phyloP scores from a whole-genome alignment of 306 rosid genomes.

The Dryas alaskensis region DNA sequence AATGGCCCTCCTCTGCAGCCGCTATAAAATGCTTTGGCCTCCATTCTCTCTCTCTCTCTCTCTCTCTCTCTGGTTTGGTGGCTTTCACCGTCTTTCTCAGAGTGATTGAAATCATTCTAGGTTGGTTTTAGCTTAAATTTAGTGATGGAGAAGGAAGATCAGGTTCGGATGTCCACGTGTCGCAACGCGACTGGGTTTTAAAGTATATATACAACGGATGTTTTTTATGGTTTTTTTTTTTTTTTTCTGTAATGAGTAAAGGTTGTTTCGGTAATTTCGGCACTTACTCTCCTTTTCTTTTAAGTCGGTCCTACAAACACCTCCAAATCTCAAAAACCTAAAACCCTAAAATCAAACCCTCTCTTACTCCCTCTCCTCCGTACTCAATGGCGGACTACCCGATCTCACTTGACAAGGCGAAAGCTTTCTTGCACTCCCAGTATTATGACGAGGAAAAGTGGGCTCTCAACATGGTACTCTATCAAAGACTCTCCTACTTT shows the following conservation, averaged over 20 bases:
- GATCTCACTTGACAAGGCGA: conserved; percentile 53
- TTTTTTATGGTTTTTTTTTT: not conserved
- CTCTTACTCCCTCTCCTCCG: not conserved
- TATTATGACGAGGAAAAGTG: conserved; percentile 69
- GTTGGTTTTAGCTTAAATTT: conserved; percentile 17
- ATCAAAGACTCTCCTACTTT: not conserved
- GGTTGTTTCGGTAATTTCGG: conserved; percentile 15
- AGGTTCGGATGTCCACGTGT: conserved; percentile 37
- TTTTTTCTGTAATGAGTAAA: not conserved
- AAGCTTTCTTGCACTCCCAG: conserved; percentile 57
- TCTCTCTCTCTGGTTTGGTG: not conserved
- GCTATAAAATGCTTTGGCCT: conserved; percentile 40
- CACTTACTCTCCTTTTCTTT: no score
- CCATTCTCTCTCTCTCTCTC: conserved; percentile 42
- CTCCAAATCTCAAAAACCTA: not conserved
- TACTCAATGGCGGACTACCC: conserved; percentile 56
- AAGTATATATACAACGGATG: no score
- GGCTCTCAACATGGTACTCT: conserved; percentile 70
- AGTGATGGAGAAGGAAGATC: conserved; percentile 24
- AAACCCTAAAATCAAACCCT: conserved; percentile 37
- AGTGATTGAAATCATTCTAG: not conserved
- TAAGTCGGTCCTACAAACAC: no score
- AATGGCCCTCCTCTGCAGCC: conserved; percentile 31
- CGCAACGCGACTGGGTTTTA: not conserved
- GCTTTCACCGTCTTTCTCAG: not conserved